Evolutionary conservation across 345 rosid species (phyloP), one percentile per base, ranked within the genome.

Genomic region (Eucalyptus leucophloia): DNA sequence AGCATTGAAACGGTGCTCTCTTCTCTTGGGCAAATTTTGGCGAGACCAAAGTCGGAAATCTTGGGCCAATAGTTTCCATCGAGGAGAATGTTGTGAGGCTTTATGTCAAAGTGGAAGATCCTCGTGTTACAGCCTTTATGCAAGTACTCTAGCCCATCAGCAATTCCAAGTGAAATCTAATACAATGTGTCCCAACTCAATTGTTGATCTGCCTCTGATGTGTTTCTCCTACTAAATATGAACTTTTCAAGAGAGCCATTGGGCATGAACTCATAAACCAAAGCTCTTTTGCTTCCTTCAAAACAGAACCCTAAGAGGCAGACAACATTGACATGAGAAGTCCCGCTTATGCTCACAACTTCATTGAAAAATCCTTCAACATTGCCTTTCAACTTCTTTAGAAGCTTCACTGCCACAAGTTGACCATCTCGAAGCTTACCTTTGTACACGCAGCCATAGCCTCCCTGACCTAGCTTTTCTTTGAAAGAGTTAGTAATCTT

Each of bases 361-460:
- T 94, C 96, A 37, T 93, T 93, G 90, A 93, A 90, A 60, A 93
- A 49, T 53, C 94, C 98, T 90, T 94, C 95, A 21, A 92, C 96
- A 88, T 92, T 58, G 5, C 95, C 94, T 54, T 92, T 91, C 32
- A 92, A 88, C 3, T 86, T 90, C 97, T 95, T 92, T 89, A 96
- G 94, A 86, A 94, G 86, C 91, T 97, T 97, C 14, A 97, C 97
- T 4, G 99, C 99, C 90, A 97, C 96, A 12, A 90, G 89, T 37
- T 97, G 93, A 77, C 98, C 98, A 87, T 97, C 99, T 89, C 53
- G 92, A 45, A 97, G 98, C 89, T 94, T 90, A 8, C 97, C 97
- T 96, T 87, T 87, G 49, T 91, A 91, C 21, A 92, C 90, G 1
- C 88, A 65, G 11, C 91, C 92, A 49, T 77, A 92, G 37, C 95